Percentiles rank a stretch among this genome's conserved stretches.
Conservation (phyloP, 441 rosid genomes). For the Adansonia gregorii region DNA sequence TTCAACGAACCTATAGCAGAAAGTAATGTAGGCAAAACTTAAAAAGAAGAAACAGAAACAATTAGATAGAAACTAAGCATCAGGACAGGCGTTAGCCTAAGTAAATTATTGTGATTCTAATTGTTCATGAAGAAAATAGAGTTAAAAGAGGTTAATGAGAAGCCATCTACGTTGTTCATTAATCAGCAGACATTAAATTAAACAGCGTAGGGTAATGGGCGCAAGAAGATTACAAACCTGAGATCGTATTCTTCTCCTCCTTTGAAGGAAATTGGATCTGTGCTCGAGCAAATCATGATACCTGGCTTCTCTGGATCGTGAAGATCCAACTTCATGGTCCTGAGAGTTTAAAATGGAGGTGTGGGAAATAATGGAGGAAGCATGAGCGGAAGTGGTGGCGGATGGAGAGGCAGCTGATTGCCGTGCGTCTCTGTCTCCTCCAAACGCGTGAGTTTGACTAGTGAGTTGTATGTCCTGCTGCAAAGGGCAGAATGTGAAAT, state of each 20-base stretch:
- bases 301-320: constrained; percentile 75
- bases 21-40: constrained; percentile 19
- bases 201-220: not conserved
- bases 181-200: not conserved
- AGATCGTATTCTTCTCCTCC: constrained; percentile 92
- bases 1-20: constrained; percentile 12
- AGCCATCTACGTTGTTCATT: not conserved
- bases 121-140: not conserved
- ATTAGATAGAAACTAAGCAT: constrained; percentile 11
- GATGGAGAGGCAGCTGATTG: constrained; percentile 45
- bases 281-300: constrained; percentile 88
- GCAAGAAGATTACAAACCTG: constrained; percentile 64
- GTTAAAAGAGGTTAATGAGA: not conserved
- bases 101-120: not conserved
- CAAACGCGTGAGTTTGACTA: constrained; percentile 41
- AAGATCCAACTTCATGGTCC: constrained; percentile 60
- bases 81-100: constrained; percentile 1
- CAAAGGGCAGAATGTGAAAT: constrained; percentile 54
- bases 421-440: constrained; percentile 39
- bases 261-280: constrained; percentile 86
- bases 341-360: constrained; percentile 53
- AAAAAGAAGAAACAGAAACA: constrained; percentile 17
- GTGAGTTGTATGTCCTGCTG: constrained; percentile 57
- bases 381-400: constrained; percentile 45
- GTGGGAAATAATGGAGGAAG: constrained; percentile 46